Conservation (phyloP, 768 basidiomycete genomes). For the Agrocybe pediades region DNA sequence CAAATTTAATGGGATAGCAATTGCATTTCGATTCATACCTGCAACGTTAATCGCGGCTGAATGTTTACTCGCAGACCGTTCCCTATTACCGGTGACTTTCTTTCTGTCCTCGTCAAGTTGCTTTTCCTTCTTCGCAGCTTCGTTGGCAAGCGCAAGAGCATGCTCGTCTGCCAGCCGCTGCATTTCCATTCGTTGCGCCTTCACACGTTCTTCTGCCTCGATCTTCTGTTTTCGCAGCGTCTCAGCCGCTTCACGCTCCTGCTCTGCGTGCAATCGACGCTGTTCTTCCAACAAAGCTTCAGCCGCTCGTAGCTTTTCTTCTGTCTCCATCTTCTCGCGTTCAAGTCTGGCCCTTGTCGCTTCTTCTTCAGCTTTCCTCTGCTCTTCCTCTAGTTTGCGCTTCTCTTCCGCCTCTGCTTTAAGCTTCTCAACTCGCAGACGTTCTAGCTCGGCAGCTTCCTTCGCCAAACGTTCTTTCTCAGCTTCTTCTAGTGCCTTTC, state of each 20-base stretch:
- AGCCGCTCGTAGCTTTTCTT: constrained; percentile 31
- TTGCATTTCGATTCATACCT: not conserved
- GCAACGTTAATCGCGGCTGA: not conserved
- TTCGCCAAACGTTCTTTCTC: constrained; percentile 28
- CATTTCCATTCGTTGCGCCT: constrained; percentile 5
- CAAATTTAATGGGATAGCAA: not conserved
- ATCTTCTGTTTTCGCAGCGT: constrained; percentile 20
- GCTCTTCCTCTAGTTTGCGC: constrained; percentile 18
- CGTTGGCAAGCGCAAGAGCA: constrained; percentile 1
- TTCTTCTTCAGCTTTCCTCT: constrained; percentile 30
- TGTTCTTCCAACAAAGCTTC: constrained; percentile 34
- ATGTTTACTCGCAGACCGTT: not conserved
- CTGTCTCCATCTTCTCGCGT: constrained; percentile 33
- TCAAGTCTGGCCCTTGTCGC: constrained; percentile 33
- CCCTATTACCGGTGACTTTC: no score
- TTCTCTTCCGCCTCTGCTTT: constrained; percentile 15
- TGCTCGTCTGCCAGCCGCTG: constrained; percentile 11
- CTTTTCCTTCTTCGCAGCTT: constrained; percentile 6
- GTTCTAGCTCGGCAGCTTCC: constrained; percentile 27
- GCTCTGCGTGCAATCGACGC: constrained; percentile 29
- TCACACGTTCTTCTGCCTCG: constrained; percentile 14
- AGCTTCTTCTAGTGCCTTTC: constrained; percentile 22
- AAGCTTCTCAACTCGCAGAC: constrained; percentile 23
- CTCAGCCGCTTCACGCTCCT: constrained; percentile 20
- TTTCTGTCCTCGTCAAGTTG: not conserved